Evolutionary conservation across 169 alveolate species (phyloP), one percentile per base, ranked within the genome.

Genomic region (Plasmodium sp.): DNA sequence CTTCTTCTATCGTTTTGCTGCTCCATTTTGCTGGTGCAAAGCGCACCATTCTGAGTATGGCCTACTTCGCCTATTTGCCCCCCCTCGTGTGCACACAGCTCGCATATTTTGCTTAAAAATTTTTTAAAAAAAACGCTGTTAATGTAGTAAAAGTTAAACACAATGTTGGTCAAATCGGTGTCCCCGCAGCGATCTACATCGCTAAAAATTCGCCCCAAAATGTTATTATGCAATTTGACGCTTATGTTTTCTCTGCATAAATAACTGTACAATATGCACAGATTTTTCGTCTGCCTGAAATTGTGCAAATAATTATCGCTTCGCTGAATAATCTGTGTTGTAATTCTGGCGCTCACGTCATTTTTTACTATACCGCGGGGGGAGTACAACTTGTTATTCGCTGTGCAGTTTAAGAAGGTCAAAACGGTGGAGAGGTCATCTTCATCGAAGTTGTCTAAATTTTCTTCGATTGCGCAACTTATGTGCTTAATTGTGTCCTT

Each of bases 231-330:
- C 51, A 85, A 36, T 54, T 85, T 39, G 31, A 85, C 31, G 34
- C 54, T 85, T 85, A 85, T 85, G 31, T 85, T 85, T 43, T 85
- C 93, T 77, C 93, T 85, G 67, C 93, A 85, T 51, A 85, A 54
- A 54, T 75, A 85, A 56, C 93, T 85, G 71, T 85, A 85, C 71
- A 85, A 54, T 45, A 85, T 85, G 6, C 93, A 85, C 34, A 85
- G 45, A 85, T 85, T 85, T 85, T 85, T 85, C 0, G 71, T 85
- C 72, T 85, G 93, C 14, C 80, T 85, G 80, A 85, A 85, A 54
- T 85, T 74, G 71, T 85, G 72, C 71, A 85, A 85, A 75, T 85
- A 85, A 85, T 85, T 58, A 48, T 22, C 67, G 67, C 93, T 85
- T 6, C 93, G 54, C 7, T 74, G 71, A 34, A 85, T 85, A 16